These are phyloP conservation scores for Bothriochloa decipiens DNA, from an alignment of 176 grass and related monocot genomes.

Conservation along the genomic window DNA sequence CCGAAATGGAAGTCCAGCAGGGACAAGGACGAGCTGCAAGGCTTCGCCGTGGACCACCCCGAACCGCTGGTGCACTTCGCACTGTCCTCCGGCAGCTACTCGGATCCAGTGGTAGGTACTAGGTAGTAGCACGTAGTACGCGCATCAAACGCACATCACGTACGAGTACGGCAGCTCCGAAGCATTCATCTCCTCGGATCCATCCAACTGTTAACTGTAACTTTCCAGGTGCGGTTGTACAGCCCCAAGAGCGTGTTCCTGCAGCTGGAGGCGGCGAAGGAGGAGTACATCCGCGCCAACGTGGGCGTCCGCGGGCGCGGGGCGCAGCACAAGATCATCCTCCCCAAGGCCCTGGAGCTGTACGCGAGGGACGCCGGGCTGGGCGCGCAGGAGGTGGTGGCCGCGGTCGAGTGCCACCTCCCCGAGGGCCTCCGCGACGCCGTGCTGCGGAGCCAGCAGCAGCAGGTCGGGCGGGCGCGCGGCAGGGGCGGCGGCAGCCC, in stretches of 20 bases:
- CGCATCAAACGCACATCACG: not conserved
- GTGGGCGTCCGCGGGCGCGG: conserved; percentile 55
- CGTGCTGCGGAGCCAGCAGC: conserved; percentile 39
- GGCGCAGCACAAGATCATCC: conserved; percentile 50
- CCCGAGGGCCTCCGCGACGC: conserved; percentile 62
- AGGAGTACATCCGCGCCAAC: conserved; percentile 74
- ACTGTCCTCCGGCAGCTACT: conserved; percentile 78
- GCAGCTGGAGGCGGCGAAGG: conserved; percentile 77
- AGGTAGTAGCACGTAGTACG: not conserved
- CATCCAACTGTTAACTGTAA: not conserved
- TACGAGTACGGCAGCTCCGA: not conserved
- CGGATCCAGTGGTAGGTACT: conserved; percentile 72
- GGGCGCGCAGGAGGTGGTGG: conserved; percentile 46
- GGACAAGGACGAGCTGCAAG: conserved; percentile 68
- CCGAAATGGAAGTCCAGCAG: conserved; percentile 72
- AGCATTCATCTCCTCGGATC: not conserved
- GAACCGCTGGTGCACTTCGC: conserved; percentile 91
- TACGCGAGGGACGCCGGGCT: conserved; percentile 69
- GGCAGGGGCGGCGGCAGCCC: conserved; percentile 5
- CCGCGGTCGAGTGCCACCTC: conserved; percentile 58
- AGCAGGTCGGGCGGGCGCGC: conserved; percentile 15
- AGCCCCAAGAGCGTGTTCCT: conserved; percentile 60
- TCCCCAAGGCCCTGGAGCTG: conserved; percentile 71
- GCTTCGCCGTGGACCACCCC: conserved; percentile 57
- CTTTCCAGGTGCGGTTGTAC: conserved; percentile 69